Evolutionary conservation across 2,329 filamentous ascomycete species (phyloP).

Genomic region (Coniochaeta ligniaria): DNA sequence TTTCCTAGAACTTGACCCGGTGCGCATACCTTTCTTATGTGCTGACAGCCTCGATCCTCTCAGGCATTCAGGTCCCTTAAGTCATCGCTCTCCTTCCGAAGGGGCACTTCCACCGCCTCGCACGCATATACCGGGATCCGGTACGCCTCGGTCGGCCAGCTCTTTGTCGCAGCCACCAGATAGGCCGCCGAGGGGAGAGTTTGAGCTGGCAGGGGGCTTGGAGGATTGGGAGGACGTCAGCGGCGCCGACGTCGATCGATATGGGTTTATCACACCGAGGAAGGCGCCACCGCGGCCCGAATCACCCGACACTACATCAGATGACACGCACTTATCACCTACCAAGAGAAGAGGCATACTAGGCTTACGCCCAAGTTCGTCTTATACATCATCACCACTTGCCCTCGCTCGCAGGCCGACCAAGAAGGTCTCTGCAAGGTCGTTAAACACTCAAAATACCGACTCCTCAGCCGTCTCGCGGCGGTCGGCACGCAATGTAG

Average conservation of each 20-base stretch:
- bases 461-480: conserved; percentile 42
- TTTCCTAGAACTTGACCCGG: conserved; percentile 37
- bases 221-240: conserved; percentile 63
- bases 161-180: conserved; percentile 35
- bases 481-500: conserved; percentile 45
- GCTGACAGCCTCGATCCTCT: conserved; percentile 12
- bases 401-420: conserved; percentile 37
- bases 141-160: conserved; percentile 32
- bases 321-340: conserved; percentile 27
- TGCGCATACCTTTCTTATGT: conserved; percentile 13
- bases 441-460: conserved; percentile 50
- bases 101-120: conserved; percentile 16
- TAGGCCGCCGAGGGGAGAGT: conserved; percentile 27
- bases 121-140: conserved; percentile 19
- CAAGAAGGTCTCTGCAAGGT: conserved; percentile 50
- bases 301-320: conserved; percentile 32
- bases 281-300: conserved; percentile 32
- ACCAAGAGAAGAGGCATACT: conserved; percentile 37
- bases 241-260: conserved; percentile 56
- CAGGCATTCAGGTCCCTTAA: neutral
- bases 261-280: conserved; percentile 55
- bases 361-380: conserved; percentile 28
- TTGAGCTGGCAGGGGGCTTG: conserved; percentile 49
- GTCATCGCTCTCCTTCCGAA: conserved; percentile 3
- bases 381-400: conserved; percentile 25